Evolutionary conservation across 352 stramenopile genomes (phyloP).

Genomic region (Pythium scleroteichum): DNA sequence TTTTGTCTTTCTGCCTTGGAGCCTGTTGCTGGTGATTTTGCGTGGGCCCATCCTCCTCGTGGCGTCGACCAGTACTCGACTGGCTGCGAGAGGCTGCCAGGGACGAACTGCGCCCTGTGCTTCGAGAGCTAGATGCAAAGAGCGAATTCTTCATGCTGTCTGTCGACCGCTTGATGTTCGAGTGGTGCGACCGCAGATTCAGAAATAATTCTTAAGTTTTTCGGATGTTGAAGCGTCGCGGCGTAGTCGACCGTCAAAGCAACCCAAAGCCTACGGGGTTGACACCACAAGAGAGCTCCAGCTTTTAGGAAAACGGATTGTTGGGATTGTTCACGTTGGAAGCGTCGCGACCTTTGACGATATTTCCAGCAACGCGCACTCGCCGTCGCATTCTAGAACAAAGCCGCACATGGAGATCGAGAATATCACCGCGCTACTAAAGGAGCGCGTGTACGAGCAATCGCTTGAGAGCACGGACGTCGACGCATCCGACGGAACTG

Average conservation of each 20-base stretch:
- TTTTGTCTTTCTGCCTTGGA: neutral
- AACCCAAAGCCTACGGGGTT: no score
- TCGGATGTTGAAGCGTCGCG: neutral
- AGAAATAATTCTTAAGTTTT: neutral
- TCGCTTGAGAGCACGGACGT: neutral
- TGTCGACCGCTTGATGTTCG: neutral
- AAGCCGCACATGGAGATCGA: conserved; percentile 9
- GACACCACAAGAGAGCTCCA: no score
- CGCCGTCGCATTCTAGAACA: no score
- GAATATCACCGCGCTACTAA: neutral
- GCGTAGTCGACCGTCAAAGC: neutral
- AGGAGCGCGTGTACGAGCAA: conserved; percentile 9
- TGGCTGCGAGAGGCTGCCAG: neutral
- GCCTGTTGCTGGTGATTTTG: no score
- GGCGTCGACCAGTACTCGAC: conserved; percentile 2
- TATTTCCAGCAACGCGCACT: no score
- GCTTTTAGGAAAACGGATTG: no score
- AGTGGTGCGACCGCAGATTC: neutral
- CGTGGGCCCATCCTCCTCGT: neutral
- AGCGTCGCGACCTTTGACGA: neutral
- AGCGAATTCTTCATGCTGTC: neutral
- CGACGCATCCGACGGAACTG: neutral
- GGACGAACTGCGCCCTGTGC: neutral
- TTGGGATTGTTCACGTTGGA: neutral
- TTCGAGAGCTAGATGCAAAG: neutral